Evolutionary conservation across 495 filamentous ascomycete species (phyloP), one percentile per base, ranked within the genome.

Genomic region (Trichoderma asperelloides): DNA sequence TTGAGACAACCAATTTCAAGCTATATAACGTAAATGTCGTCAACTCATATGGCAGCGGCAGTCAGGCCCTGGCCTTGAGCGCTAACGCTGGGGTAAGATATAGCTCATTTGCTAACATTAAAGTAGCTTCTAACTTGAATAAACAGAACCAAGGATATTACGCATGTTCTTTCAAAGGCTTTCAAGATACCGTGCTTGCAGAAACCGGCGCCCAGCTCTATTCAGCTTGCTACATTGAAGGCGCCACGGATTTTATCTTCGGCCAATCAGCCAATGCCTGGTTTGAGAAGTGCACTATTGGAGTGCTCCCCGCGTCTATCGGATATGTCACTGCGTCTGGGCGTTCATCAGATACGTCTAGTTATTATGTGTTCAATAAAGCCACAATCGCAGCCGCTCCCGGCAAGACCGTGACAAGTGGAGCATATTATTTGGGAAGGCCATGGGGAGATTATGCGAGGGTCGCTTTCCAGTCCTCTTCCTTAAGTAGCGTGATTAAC

Each of bases 161-260:
- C 68, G 87, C 76, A 11, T 82, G 82, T 68, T 68, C 77, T 62
- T 77, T 89, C 68, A 79, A 71, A 43, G 86, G 87, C 0, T 88
- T 76, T 73, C 86, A 89, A 72, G 87, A 89, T 69, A 89, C 87
- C 2, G 64, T 89, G 30, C 76, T 88, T 5, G 82, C 85, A 15
- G 75, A 89, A 65, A 76, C 73, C n/a, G 87, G 87, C 39, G 70
- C 75, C 63, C 85, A 88, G 68, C 69, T 88, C n/a, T 89, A 84
- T 75, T 80, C 76, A 18, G 74, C 76, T 25, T 81, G 78, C 71
- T 75, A 80, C 62, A 86, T 89, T 68, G 76, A 82, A 67, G 88
- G 88, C 15, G 84, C 83, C 13, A 84, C 84, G 25, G 88, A 89
- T 71, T 89, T 89, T 71, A 85, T 90, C 70, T 90, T 88, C 73